Evolutionary conservation across 257 asterid genomes (phyloP).

Genomic region (Leonotis leonurus): DNA sequence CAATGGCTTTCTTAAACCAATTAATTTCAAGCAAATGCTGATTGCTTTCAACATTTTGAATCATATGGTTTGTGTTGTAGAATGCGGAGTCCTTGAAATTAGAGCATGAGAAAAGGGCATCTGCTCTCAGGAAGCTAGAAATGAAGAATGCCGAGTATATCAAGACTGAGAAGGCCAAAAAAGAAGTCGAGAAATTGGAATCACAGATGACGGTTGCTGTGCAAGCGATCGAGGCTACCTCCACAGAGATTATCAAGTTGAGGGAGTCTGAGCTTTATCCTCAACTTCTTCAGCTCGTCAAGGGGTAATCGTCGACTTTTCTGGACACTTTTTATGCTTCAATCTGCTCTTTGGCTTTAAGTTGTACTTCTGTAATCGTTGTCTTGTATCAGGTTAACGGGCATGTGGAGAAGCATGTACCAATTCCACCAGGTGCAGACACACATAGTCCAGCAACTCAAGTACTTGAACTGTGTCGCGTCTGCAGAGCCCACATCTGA

Average conservation of each 20-base stretch:
- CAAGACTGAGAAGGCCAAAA: constrained; percentile 83
- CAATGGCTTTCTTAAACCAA: no score
- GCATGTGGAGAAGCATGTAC: constrained; percentile 99
- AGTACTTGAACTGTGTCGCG: constrained; percentile 55
- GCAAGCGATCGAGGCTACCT: constrained; percentile 80
- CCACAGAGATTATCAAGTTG: constrained; percentile 71
- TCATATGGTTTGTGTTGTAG: constrained; percentile 31
- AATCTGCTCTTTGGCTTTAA: no score
- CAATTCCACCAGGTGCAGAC: constrained; percentile 94
- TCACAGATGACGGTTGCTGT: constrained; percentile 79
- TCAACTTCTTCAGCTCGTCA: constrained; percentile 66
- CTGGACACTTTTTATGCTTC: no score
- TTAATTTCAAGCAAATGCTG: neutral
- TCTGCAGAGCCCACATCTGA: constrained; percentile 69
- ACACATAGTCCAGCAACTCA: constrained; percentile 92
- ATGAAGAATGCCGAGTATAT: constrained; percentile 77
- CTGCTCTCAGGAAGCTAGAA: constrained; percentile 65
- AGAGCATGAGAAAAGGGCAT: constrained; percentile 74
- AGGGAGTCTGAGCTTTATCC: constrained; percentile 88
- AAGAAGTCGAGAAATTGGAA: constrained; percentile 90
- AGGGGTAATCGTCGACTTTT: no score
- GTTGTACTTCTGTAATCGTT: neutral
- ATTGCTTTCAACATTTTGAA: neutral
- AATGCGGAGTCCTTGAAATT: constrained; percentile 64
- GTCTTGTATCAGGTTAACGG: constrained; percentile 45